Base-by-base conservation (phyloP, 148 eudicot species). In the Chenopodium suecicum region DNA sequence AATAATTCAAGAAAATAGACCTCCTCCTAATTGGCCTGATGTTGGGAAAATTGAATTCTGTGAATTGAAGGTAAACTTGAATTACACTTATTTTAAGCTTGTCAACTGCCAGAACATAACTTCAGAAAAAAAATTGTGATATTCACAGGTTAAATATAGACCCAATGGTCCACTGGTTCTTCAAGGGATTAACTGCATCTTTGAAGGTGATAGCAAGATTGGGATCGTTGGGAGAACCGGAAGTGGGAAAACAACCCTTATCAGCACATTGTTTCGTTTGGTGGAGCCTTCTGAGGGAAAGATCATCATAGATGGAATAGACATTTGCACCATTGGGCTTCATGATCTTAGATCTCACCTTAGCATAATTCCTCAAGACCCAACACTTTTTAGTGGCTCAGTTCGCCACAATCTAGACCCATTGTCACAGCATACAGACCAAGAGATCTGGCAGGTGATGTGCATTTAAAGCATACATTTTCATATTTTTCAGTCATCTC, bases 211-310 rank as follows among this genome's bases (percentile, higher is more conserved):
- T 71, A 70, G 79, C 69, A 90, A 88, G 80, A 78, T 90, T 73
- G 93, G 93, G 63, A 86, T 90, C 44, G 93, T 90, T 73, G 93
- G 93, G 20, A 80, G 93, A 79, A 90, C 93, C 1, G 92, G 92
- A 16, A 88, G 92, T 73, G 92, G 92, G 48, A 90, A 90, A 50
- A 88, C 92, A 22, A 90, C 92, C 46, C 83, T 90, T 25, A 87
- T 90, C 32, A 81, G 86, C 68, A 80, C 87, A 32, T 85, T 90
- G 85, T 90, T 90, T 84, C 91, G 92, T 67, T 78, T 90, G 84
- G 88, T 90, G 22, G 92, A 88, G 85, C 91, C 90, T 58, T 68
- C 90, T 3, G 91, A 82, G 66, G 92, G 92, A 70, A 88, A 16
- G 86, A 90, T 90, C 66, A 34, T 81, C 2, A 79, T 88, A 34